Evolutionary conservation across 2,329 filamentous ascomycete genomes (phyloP).

Genomic region (Claviceps lovelessii): DNA sequence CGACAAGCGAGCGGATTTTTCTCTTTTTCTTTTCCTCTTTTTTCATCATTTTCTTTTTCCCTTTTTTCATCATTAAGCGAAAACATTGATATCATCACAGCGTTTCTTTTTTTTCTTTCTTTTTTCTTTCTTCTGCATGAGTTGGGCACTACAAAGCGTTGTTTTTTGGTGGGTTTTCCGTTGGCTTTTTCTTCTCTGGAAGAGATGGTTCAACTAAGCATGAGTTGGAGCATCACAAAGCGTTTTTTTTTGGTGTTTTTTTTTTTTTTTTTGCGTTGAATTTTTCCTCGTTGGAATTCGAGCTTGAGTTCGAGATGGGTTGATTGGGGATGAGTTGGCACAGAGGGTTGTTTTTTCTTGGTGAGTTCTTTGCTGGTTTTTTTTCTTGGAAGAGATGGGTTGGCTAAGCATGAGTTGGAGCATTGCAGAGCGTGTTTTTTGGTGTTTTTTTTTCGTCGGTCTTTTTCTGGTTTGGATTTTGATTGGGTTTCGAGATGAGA

Average conservation of each 20-base stretch:
- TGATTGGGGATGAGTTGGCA: neutral
- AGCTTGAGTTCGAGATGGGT: neutral
- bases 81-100: neutral
- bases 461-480: too few species aligned
- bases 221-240: too few species aligned
- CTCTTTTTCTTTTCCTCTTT: neutral
- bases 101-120: neutral
- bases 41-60: neutral
- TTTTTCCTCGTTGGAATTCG: neutral
- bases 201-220: too few species aligned
- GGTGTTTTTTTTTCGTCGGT: too few species aligned
- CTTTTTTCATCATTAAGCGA: neutral
- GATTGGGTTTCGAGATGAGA: neutral
- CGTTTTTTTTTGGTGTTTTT: neutral
- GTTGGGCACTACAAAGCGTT: neutral
- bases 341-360: neutral
- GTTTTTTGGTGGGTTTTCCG: neutral
- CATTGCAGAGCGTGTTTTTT: too few species aligned
- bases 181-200: neutral
- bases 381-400: too few species aligned
- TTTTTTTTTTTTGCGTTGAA: neutral
- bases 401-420: too few species aligned
- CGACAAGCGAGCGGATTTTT: neutral
- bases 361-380: neutral
- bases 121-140: neutral